Conservation (phyloP, 1,284 basidiomycete species). For the Rhodotorula sp. region DNA sequence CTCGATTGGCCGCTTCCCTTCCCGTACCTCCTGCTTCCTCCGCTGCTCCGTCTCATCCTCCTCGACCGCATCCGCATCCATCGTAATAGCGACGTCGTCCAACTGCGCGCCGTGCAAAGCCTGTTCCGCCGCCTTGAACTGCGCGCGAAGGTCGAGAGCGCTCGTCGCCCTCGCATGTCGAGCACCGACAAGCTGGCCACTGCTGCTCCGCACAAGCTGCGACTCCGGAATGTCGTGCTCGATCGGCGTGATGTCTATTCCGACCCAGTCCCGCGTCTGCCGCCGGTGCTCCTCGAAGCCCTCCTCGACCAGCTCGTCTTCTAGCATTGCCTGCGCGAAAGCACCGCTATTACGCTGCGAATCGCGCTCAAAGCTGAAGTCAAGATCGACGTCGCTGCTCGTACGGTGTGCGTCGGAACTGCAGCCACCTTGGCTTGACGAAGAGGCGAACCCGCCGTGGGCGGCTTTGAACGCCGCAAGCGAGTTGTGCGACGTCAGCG, state of each 20-base stretch:
- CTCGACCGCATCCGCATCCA: background rate
- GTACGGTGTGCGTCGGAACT: constrained; percentile 24
- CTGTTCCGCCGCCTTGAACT: constrained; percentile 23
- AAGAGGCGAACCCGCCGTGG: background rate
- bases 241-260: constrained; percentile 22
- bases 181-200: constrained; percentile 26
- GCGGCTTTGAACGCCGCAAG: constrained; percentile 25
- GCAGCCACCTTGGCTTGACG: constrained; percentile 2
- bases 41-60: background rate
- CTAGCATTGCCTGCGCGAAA: background rate
- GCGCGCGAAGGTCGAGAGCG: constrained; percentile 31
- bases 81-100: constrained; percentile 7
- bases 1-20: constrained; percentile 21
- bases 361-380: constrained; percentile 28
- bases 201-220: constrained; percentile 26
- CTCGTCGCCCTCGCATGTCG: constrained; percentile 22
- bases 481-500: constrained; percentile 27
- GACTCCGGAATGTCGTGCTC: constrained; percentile 23
- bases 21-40: constrained; percentile 5
- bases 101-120: background rate
- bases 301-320: constrained; percentile 1
- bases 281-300: background rate
- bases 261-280: constrained; percentile 18
- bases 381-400: constrained; percentile 37
- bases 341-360: background rate